A percentile compares a stretch with the other conserved stretches of the same genome.
These are phyloP conservation scores for Ammopiptanthus mongolicus DNA, from an alignment of 306 rosid genomes.

Conservation along the genomic window DNA sequence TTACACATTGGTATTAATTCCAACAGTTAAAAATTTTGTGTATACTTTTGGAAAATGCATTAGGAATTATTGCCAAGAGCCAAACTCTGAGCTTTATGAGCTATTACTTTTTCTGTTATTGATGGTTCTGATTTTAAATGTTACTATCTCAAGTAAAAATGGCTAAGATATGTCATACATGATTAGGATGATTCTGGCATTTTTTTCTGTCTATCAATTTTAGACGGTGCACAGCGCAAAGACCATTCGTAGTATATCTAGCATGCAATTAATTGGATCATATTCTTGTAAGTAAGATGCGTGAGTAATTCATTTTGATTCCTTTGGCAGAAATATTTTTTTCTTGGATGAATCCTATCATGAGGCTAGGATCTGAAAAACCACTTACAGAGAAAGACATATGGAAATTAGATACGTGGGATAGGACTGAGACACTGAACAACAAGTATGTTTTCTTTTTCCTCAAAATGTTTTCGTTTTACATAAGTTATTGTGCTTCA, in stretches of 20 bases:
- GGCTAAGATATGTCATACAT: background rate
- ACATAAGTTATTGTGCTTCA: background rate
- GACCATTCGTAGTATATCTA: background rate
- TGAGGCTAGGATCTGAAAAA: constrained; percentile 75
- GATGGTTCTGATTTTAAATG: background rate
- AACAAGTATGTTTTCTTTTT: constrained; percentile 39
- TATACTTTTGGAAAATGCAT: background rate
- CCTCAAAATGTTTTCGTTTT: background rate
- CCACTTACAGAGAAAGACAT: constrained; percentile 86
- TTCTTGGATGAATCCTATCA: constrained; percentile 80
- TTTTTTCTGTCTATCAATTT: background rate
- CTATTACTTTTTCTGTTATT: background rate
- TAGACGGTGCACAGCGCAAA: background rate
- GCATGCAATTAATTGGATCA: background rate
- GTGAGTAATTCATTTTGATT: constrained; percentile 15
- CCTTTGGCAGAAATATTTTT: constrained; percentile 48
- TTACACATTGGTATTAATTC: constrained; percentile 10
- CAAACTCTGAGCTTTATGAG: background rate
- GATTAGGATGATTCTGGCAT: background rate
- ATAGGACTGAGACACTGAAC: constrained; percentile 70
- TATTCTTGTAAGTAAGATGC: background rate
- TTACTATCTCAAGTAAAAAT: constrained; percentile 10
- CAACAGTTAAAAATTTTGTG: background rate
- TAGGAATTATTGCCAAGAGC: background rate
- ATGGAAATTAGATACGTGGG: constrained; percentile 94